Percentiles rank a stretch among this genome's conserved stretches.
These are phyloP conservation scores for Setaria italica DNA, from an alignment of 202 grass and related monocot genomes.

Conservation along the genomic window DNA sequence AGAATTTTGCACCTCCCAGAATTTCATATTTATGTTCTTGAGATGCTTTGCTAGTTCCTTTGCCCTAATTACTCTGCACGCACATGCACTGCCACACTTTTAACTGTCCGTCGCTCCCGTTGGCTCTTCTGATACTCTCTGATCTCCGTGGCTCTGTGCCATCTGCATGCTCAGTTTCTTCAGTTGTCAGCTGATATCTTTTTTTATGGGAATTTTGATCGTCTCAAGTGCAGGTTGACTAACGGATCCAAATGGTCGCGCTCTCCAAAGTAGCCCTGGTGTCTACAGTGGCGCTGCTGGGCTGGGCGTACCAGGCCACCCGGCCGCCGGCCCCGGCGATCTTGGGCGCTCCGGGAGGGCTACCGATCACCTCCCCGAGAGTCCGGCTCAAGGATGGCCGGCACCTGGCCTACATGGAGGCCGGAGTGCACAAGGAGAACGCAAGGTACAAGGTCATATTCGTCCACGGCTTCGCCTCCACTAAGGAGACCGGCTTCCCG, in stretches of 20 bases:
- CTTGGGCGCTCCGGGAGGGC: conserved; percentile 52
- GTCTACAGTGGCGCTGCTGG: conserved; percentile 29
- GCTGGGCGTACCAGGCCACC: conserved; percentile 52
- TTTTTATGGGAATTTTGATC: background rate
- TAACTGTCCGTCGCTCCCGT: too few species aligned
- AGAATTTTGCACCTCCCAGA: too few species aligned
- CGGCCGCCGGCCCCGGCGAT: conserved; percentile 48
- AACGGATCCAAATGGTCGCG: conserved; percentile 10
- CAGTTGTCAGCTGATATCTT: background rate
- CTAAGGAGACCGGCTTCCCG: conserved; percentile 53
- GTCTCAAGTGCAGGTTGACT: background rate
- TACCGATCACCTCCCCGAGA: conserved; percentile 46
- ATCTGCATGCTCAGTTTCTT: background rate
- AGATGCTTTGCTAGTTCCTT: too few species aligned
- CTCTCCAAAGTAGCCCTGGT: conserved; percentile 14
- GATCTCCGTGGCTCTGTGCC: background rate
- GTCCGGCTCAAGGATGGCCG: conserved; percentile 68
- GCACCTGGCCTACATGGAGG: conserved; percentile 68
- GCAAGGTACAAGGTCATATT: conserved; percentile 64
- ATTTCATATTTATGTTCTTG: too few species aligned
- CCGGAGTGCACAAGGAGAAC: conserved; percentile 51
- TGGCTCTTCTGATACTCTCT: too few species aligned
- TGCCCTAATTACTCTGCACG: too few species aligned
- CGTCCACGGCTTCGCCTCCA: conserved; percentile 56
- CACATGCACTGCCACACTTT: background rate